These are phyloP conservation scores for Nemania abortiva DNA, from an alignment of 2,329 filamentous ascomycete genomes.

Conservation along the genomic window DNA sequence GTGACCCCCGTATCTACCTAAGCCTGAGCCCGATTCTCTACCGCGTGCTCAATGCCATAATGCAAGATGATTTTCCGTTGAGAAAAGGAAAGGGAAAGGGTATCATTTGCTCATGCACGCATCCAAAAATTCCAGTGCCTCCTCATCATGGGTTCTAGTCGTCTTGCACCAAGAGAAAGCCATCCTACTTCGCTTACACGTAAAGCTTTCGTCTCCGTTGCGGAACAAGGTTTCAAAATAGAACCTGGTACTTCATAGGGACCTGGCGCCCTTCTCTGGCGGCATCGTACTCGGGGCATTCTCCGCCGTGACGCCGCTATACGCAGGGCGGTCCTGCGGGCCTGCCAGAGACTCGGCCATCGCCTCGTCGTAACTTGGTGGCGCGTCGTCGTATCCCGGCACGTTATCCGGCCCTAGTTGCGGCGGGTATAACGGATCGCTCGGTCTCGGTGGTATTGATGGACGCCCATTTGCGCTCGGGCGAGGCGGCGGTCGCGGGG, in stretches of 20 bases:
- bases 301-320: constrained; percentile 73
- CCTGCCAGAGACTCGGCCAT: constrained; percentile 80
- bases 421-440: constrained; percentile 69
- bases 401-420: constrained; percentile 63
- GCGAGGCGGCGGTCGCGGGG: constrained; percentile 57
- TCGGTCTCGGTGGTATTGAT: constrained; percentile 41
- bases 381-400: constrained; percentile 76
- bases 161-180: not conserved
- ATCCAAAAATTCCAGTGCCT: constrained; percentile 14
- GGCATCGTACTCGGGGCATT: constrained; percentile 65
- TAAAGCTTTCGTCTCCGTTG: not conserved
- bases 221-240: not conserved
- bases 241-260: not conserved
- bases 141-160: not conserved
- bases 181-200: not conserved
- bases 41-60: not conserved
- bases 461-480: constrained; percentile 43
- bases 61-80: constrained; percentile 2
- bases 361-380: constrained; percentile 94
- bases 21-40: constrained; percentile 9
- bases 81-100: constrained; percentile 14
- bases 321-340: constrained; percentile 74
- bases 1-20: constrained; percentile 4
- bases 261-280: constrained; percentile 40
- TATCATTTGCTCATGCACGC: constrained; percentile 33